Conservation (phyloP, 73 alveolate species). For the Tetrahymena thermophila region DNA sequence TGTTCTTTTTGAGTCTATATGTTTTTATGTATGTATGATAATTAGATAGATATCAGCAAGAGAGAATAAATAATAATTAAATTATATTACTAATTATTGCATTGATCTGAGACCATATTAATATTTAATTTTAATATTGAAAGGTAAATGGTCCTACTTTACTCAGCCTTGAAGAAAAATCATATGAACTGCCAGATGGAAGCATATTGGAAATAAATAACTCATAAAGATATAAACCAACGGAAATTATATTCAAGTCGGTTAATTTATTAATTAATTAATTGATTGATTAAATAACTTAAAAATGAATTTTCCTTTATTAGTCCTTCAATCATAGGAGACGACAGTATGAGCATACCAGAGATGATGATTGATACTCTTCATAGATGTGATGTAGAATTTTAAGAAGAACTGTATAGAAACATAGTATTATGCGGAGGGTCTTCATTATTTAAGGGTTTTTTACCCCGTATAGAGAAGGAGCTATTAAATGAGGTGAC, state of each 20-base stretch:
- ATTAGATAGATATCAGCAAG: no score
- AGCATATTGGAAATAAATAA: constrained; percentile 19
- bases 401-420: constrained; percentile 3
- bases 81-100: no score
- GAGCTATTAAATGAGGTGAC: constrained; percentile 4
- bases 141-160: not conserved
- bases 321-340: not conserved
- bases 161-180: constrained; percentile 9
- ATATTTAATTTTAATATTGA: not conserved
- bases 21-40: no score
- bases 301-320: not conserved
- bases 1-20: no score
- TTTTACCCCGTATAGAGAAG: constrained; percentile 7
- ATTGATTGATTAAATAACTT: no score
- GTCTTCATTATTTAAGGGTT: constrained; percentile 15
- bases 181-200: constrained; percentile 40
- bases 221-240: constrained; percentile 3
- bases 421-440: constrained; percentile 44
- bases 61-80: no score
- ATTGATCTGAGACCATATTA: no score
- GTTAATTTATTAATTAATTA: not conserved
- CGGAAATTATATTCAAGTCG: constrained; percentile 10
- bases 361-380: constrained; percentile 26
- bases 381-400: constrained; percentile 31
- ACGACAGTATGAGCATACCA: not conserved